Evolutionary conservation across 139 green algal genomes (phyloP).

Genomic region (Mychonastes homosphaera): DNA sequence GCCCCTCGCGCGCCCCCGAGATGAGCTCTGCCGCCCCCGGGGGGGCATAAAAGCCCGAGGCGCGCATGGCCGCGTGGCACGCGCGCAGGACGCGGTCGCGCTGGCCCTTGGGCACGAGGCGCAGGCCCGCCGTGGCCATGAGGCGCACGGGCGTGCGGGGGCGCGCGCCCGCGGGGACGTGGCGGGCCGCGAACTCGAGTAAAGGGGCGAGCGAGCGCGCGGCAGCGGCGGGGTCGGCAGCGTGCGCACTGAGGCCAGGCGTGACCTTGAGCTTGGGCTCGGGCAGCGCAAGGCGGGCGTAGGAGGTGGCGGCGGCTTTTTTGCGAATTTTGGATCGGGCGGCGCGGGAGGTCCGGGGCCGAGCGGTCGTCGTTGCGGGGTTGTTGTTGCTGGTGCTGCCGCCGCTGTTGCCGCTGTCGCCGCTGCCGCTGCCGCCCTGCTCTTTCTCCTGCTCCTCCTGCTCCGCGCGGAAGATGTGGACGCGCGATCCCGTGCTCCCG

Average conservation of each 20-base stretch:
- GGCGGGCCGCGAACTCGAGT: constrained; percentile 27
- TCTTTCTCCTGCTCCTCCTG: too few species aligned
- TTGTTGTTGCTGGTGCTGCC: too few species aligned
- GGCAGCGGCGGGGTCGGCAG: constrained; percentile 12
- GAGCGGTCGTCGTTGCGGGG: too few species aligned
- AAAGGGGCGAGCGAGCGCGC: constrained; percentile 21
- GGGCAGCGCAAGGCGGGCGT: constrained; percentile 26
- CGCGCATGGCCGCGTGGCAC: constrained; percentile 18
- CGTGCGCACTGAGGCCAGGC: constrained; percentile 31
- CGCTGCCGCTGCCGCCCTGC: too few species aligned
- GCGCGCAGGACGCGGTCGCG: constrained; percentile 20
- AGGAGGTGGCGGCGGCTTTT: constrained; percentile 6
- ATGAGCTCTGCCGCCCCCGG: constrained; percentile 25
- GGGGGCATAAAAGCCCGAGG: constrained; percentile 26
- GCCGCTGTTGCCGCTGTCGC: too few species aligned
- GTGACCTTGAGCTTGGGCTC: constrained; percentile 27
- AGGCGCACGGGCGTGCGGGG: constrained; percentile 30
- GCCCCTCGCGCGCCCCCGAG: constrained; percentile 26
- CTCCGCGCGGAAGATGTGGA: constrained; percentile 34
- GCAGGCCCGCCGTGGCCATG: constrained; percentile 41
- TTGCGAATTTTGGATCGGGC: too few species aligned
- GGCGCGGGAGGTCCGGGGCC: too few species aligned
- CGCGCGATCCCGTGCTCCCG: constrained; percentile 37
- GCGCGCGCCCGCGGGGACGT: constrained; percentile 23
- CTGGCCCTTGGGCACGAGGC: constrained; percentile 23